phyloP scores from a whole-genome alignment of 176 grass and related monocot genomes.

The Cocos nucifera region DNA sequence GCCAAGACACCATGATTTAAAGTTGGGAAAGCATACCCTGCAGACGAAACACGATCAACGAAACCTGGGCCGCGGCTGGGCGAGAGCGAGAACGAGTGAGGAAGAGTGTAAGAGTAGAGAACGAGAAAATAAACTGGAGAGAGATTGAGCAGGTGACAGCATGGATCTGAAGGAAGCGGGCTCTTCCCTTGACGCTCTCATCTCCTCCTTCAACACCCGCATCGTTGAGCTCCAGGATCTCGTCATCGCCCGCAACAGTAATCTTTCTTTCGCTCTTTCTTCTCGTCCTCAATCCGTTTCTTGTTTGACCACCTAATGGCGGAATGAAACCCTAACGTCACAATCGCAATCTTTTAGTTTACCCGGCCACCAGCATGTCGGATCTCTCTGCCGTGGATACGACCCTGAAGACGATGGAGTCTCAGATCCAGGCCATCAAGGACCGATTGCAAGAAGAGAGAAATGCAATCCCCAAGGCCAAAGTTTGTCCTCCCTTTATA shows the following conservation, averaged over 20 bases:
- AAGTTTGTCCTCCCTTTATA: constrained; percentile 31
- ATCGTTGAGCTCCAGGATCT: constrained; percentile 71
- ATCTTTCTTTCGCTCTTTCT: constrained; percentile 16
- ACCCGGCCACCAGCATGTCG: constrained; percentile 38
- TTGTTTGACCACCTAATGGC: background rate
- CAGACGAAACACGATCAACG: too few species aligned
- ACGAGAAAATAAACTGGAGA: constrained; percentile 5
- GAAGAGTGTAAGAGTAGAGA: background rate
- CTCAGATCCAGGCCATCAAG: constrained; percentile 56
- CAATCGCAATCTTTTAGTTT: constrained; percentile 33
- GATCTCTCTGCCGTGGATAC: constrained; percentile 60
- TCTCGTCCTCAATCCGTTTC: background rate
- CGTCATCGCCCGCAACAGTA: constrained; percentile 89
- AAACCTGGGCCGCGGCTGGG: too few species aligned
- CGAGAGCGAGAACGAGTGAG: background rate
- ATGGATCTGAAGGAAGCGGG: constrained; percentile 31
- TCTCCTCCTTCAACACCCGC: constrained; percentile 47
- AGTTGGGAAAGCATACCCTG: too few species aligned
- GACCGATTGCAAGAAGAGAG: constrained; percentile 63
- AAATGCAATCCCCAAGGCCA: constrained; percentile 78
- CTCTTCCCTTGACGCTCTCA: constrained; percentile 45
- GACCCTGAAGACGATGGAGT: constrained; percentile 65
- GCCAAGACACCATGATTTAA: too few species aligned
- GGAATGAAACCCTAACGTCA: too few species aligned
- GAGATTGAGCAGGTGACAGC: constrained; percentile 10